These are phyloP conservation scores for Ascochyta viciae-villosae DNA, from an alignment of 2,329 filamentous ascomycete genomes.

Conservation along the genomic window DNA sequence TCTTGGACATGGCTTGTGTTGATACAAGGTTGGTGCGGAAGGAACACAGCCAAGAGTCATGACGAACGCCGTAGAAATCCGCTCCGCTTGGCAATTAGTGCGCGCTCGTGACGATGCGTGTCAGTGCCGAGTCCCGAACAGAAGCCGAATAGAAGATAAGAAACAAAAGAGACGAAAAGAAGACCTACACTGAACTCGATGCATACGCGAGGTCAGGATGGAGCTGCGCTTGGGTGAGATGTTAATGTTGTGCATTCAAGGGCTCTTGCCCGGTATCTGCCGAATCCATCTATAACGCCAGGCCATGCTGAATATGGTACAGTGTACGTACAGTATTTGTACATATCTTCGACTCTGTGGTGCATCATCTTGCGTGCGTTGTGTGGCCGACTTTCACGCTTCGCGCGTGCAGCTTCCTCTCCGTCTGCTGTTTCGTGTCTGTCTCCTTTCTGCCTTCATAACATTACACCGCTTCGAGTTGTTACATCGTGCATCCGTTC, in stretches of 20 bases:
- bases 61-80: conserved; percentile 5
- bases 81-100: conserved; percentile 9
- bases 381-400: not conserved
- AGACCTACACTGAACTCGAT: not conserved
- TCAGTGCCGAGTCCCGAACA: conserved; percentile 2
- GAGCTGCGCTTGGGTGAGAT: not conserved
- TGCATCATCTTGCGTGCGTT: conserved; percentile 3
- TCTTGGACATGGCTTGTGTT: conserved; percentile 11
- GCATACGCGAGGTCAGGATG: not conserved
- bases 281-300: conserved; percentile 32
- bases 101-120: not conserved
- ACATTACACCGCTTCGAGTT: not conserved
- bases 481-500: not conserved
- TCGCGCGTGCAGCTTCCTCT: not conserved
- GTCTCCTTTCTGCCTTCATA: not conserved
- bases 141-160: not conserved
- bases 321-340: conserved; percentile 26
- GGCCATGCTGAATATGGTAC: conserved; percentile 39
- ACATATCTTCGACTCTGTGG: conserved; percentile 2
- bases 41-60: conserved; percentile 11
- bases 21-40: not conserved
- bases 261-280: conserved; percentile 13
- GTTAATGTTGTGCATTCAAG: conserved; percentile 2
- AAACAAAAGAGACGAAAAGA: not conserved
- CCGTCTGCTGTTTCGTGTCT: not conserved